phyloP scores from a whole-genome alignment of 2,329 filamentous ascomycete genomes.

The Cryphonectria naterciae region DNA sequence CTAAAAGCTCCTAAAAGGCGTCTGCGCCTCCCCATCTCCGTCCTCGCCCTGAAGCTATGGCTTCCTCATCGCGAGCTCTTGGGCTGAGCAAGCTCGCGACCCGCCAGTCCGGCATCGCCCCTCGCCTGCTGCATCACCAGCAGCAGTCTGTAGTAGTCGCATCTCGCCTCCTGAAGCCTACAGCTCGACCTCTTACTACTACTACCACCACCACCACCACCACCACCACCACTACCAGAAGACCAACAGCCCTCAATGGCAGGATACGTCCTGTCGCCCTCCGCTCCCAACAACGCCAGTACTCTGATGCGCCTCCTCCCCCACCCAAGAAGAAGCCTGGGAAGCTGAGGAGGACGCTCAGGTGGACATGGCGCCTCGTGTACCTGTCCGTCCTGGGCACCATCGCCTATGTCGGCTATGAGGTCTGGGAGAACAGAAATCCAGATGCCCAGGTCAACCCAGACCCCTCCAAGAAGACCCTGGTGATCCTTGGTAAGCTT shows the following conservation, averaged over 20 bases:
- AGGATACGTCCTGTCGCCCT: conserved; percentile 33
- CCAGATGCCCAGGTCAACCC: conserved; percentile 78
- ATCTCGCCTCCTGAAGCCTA: conserved; percentile 36
- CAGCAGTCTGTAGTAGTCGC: conserved; percentile 31
- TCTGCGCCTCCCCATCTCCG: conserved; percentile 17
- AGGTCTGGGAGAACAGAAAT: conserved; percentile 81
- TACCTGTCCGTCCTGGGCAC: conserved; percentile 75
- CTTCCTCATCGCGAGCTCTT: conserved; percentile 40
- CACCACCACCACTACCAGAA: conserved; percentile 21
- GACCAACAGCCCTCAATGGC: conserved; percentile 31
- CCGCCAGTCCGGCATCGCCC: conserved; percentile 35
- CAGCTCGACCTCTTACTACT: conserved; percentile 31
- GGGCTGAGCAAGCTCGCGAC: conserved; percentile 37
- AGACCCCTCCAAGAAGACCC: conserved; percentile 92
- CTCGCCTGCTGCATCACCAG: conserved; percentile 30
- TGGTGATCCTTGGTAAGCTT: conserved; percentile 84
- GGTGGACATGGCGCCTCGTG: conserved; percentile 82
- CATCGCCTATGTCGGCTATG: conserved; percentile 74
- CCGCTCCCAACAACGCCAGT: conserved; percentile 37
- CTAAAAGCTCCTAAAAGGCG: conserved; percentile 5
- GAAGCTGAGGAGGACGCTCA: conserved; percentile 70
- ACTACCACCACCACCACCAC: conserved; percentile 23
- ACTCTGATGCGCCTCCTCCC: conserved; percentile 40
- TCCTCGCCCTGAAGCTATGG: conserved; percentile 36
- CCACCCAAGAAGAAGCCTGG: conserved; percentile 55